A percentile compares a stretch with the other conserved stretches of the same genome.
Conservation (phyloP, 2,329 filamentous ascomycete genomes). For the Myriangium duriaei region DNA sequence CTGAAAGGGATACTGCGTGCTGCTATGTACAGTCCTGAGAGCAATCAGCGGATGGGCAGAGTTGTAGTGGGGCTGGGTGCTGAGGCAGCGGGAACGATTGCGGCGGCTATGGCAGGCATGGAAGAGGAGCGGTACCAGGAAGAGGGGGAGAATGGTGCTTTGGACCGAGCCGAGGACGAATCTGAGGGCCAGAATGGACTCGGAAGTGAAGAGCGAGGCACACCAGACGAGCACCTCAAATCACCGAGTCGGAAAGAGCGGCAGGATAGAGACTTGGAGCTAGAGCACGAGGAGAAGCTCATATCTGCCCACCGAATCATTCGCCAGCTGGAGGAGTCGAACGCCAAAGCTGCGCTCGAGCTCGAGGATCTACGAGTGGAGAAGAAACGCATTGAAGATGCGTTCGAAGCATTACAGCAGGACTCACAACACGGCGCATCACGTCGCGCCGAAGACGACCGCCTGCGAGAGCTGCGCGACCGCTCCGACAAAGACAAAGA, state of each 20-base stretch:
- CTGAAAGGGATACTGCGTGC: constrained; percentile 38
- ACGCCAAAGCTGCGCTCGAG: constrained; percentile 29
- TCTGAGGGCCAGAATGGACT: constrained; percentile 16
- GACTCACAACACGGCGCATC: constrained; percentile 31
- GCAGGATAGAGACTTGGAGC: constrained; percentile 28
- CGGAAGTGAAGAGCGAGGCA: constrained; percentile 16
- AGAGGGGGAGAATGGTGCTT: constrained; percentile 20
- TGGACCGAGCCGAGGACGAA: constrained; percentile 21
- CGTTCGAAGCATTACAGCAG: constrained; percentile 34
- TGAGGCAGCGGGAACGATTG: constrained; percentile 26
- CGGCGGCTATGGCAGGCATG: constrained; percentile 29
- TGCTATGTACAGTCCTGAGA: constrained; percentile 34
- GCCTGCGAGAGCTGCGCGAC: constrained; percentile 30
- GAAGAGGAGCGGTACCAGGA: constrained; percentile 13
- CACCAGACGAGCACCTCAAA: constrained; percentile 12
- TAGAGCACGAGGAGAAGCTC: constrained; percentile 38
- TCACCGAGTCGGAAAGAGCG: constrained; percentile 12
- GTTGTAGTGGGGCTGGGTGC: constrained; percentile 27
- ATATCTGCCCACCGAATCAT: constrained; percentile 37
- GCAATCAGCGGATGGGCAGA: constrained; percentile 35
- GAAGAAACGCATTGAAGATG: constrained; percentile 34
- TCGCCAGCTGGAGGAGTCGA: constrained; percentile 29
- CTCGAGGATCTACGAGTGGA: constrained; percentile 29
- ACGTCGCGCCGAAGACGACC: constrained; percentile 28
- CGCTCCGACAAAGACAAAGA: constrained; percentile 34